phyloP scores from a whole-genome alignment of 352 stramenopile genomes.

The Albugo candida region DNA sequence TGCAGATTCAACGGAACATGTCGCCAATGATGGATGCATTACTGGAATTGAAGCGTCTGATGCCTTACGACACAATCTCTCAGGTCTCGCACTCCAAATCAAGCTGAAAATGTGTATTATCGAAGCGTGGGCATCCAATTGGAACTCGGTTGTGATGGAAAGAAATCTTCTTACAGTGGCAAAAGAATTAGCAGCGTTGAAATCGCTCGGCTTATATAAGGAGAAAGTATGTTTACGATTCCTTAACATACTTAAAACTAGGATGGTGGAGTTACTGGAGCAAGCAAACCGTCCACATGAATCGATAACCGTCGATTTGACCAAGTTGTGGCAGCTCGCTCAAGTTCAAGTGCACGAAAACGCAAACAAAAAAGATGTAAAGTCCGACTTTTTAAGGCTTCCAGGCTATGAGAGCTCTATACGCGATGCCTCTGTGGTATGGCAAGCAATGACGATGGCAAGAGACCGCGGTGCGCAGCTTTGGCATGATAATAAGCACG shows the following conservation, averaged over 20 bases:
- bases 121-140: conserved; percentile 63
- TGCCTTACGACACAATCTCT: conserved; percentile 36
- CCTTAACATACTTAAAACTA: conserved; percentile 38
- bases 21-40: too few species aligned
- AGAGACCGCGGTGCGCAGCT: conserved; percentile 57
- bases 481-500: conserved; percentile 73
- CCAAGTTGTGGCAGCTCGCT: conserved; percentile 62
- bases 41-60: conserved; percentile 3
- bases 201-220: conserved; percentile 51
- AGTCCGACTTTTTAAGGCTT: conserved; percentile 36
- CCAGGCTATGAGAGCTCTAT: conserved; percentile 40
- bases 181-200: conserved; percentile 64
- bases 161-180: conserved; percentile 63
- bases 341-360: conserved; percentile 43
- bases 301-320: conserved; percentile 36
- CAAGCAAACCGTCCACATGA: conserved; percentile 32
- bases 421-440: conserved; percentile 52
- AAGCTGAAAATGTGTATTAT: conserved; percentile 75
- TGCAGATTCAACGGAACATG: too few species aligned
- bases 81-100: conserved; percentile 58
- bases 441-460: conserved; percentile 66
- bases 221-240: conserved; percentile 60
- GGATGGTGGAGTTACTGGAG: conserved; percentile 38
- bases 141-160: conserved; percentile 77
- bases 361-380: conserved; percentile 10